phyloP scores from a whole-genome alignment of 2,329 filamentous ascomycete species.

The Xylaria sp. region DNA sequence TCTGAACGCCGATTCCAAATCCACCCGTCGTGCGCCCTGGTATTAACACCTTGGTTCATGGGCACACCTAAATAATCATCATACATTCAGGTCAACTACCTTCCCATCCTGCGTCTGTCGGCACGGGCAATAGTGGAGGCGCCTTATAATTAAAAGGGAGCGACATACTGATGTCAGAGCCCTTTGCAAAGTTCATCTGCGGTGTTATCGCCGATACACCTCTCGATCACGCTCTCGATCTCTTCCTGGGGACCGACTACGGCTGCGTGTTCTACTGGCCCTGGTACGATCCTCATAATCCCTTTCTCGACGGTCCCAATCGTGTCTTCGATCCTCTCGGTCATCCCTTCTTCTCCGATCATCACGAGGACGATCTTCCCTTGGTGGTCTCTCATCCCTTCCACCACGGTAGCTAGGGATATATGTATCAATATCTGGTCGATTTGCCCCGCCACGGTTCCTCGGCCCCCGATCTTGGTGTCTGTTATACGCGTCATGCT shows the following conservation, averaged over 20 bases:
- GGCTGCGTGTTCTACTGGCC: slow-evolving; percentile 56
- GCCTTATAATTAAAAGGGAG: background rate
- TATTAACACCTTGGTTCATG: slow-evolving; percentile 6
- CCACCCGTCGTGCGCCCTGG: slow-evolving; percentile 16
- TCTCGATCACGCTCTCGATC: slow-evolving; percentile 57
- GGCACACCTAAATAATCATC: slow-evolving; percentile 14
- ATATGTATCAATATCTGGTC: slow-evolving; percentile 61
- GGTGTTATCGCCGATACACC: slow-evolving; percentile 60
- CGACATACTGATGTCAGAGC: background rate
- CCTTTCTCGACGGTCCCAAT: slow-evolving; percentile 54
- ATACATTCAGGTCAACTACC: slow-evolving; percentile 26
- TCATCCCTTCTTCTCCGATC: slow-evolving; percentile 52
- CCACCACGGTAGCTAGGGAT: slow-evolving; percentile 60
- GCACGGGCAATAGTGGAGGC: background rate
- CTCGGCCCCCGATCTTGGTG: slow-evolving; percentile 52
- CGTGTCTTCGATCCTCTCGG: slow-evolving; percentile 53
- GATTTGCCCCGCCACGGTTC: slow-evolving; percentile 47
- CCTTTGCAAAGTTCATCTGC: slow-evolving; percentile 29
- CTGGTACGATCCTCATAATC: slow-evolving; percentile 53
- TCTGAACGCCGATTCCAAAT: slow-evolving; percentile 30
- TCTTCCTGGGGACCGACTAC: slow-evolving; percentile 57
- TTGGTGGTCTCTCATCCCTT: slow-evolving; percentile 34
- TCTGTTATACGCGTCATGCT: slow-evolving; percentile 55
- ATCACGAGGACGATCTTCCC: slow-evolving; percentile 52
- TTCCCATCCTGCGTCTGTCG: slow-evolving; percentile 6